Conservation (phyloP, 2,329 filamentous ascomycete genomes). For the Colletotrichum gigasporum region DNA sequence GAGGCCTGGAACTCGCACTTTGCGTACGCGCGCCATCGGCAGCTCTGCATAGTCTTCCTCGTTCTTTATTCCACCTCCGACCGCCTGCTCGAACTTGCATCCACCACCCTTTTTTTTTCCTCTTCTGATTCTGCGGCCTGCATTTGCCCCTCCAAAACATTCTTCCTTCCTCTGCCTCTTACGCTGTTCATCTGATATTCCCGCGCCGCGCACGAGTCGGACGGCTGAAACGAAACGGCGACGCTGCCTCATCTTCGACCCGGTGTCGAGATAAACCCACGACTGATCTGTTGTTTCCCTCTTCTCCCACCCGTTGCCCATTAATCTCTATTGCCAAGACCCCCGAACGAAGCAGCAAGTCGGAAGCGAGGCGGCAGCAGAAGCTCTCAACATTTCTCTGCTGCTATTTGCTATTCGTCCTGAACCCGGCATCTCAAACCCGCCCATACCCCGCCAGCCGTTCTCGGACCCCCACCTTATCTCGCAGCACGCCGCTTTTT, state of each 20-base stretch:
- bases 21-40: not conserved
- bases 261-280: slow-evolving; percentile 17
- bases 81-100: not conserved
- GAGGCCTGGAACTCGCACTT: not conserved
- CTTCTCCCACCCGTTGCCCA: not conserved
- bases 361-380: not conserved
- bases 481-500: slow-evolving; percentile 26
- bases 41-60: not conserved
- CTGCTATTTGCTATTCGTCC: not conserved
- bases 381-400: not conserved
- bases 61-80: not conserved
- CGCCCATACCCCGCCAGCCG: slow-evolving; percentile 26
- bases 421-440: slow-evolving; percentile 9
- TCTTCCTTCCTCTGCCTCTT: not conserved
- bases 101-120: not conserved
- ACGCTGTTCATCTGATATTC: not conserved
- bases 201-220: slow-evolving; percentile 5
- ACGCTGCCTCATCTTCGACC: slow-evolving; percentile 10
- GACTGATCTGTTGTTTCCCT: no score
- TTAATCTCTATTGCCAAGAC: not conserved
- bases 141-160: not conserved
- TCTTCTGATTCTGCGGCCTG: not conserved
- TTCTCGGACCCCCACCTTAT: slow-evolving; percentile 32
- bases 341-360: not conserved
- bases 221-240: slow-evolving; percentile 14